Base-by-base conservation (phyloP, 257 asterid genomes). In the Petunia secreta region DNA sequence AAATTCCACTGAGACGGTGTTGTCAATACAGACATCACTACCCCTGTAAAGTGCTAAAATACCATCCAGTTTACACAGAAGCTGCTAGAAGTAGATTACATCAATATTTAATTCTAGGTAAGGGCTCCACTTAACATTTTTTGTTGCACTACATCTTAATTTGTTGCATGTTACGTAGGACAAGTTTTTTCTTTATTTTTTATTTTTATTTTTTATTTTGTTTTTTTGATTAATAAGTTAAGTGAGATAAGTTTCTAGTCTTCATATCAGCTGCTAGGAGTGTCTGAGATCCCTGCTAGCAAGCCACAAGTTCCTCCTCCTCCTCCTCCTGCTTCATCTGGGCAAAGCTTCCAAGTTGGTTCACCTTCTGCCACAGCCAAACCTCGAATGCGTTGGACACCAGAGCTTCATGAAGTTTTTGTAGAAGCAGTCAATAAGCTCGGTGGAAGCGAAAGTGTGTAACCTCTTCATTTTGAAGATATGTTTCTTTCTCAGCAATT, bases 351-450 rank as follows among this genome's bases (percentile, higher is more conserved):
- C 62, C 83, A 89, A 37, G 67, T 78, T 57, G 86, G 85, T 44
- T 89, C 93, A 83, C 86, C 92, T 8, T 82, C 93, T 71, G 82
- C 89, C 5, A 67, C 75, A 69, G 50, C 89, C 75, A 94, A 91
- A 88, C 86, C 95, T 64, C 91, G 97, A 11, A 94, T 94, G 98
- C 94, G 97, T 68, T 94, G 98, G 98, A 94, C 97, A n/a, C 97
- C 94, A 4, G 96, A 94, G 82, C 98, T 92, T 86, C 98, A 94
- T 75, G 97, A 94, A 80, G 83, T 84, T 58, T 94, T 94, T 54
- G 82, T 92, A 53, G 95, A 90, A 46, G 91, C 97, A 63, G 98
- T 94, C 68, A 85, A 84, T 84, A 92, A 94, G 85, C 97, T 94
- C 13, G 98, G 98, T 81, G 97, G 98, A 55, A 83, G 93, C 63